Evolutionary conservation across 768 basidiomycete genomes (phyloP).

Genomic region (Leucosporidium creatinivorum): DNA sequence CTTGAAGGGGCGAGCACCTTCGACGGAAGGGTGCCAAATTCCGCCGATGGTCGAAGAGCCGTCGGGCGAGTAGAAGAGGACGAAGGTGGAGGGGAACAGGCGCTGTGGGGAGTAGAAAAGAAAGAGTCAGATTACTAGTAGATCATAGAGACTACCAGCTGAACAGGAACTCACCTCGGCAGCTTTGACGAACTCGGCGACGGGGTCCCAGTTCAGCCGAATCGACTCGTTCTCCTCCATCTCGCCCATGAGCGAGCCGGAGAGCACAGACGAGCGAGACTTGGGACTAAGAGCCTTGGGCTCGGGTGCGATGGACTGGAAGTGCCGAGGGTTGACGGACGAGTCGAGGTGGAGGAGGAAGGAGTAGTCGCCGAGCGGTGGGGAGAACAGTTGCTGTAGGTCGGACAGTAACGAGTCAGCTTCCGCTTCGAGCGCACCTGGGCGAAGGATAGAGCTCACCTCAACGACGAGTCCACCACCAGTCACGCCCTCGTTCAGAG

Average conservation of each 20-base stretch:
- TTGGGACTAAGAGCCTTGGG: conserved; percentile 44
- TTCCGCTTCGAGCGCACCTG: background rate
- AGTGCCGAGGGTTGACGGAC: conserved; percentile 58
- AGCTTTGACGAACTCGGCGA: conserved; percentile 57
- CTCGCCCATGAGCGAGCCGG: conserved; percentile 23
- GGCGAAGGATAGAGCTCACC: conserved; percentile 47
- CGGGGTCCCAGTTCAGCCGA: conserved; percentile 74
- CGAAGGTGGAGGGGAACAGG: conserved; percentile 51
- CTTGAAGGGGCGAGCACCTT: conserved; percentile 60
- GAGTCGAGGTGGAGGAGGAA: conserved; percentile 70
- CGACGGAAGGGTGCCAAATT: conserved; percentile 75
- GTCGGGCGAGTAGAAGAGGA: conserved; percentile 73
- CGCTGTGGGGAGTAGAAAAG: conserved; percentile 50
- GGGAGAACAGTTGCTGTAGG: conserved; percentile 68
- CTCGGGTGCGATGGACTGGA: conserved; percentile 60
- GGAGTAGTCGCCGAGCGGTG: conserved; percentile 78
- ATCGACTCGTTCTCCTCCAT: conserved; percentile 39
- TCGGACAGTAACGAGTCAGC: background rate
- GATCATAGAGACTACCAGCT: no score
- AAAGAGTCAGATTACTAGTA: background rate
- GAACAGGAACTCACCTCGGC: conserved; percentile 54
- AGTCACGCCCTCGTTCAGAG: conserved; percentile 52
- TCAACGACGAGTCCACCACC: conserved; percentile 52
- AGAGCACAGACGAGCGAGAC: conserved; percentile 10
- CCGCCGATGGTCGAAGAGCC: conserved; percentile 73